Percentiles rank a stretch among this genome's conserved stretches.
These are phyloP conservation scores for Globisporangium iwayamae DNA, from an alignment of 352 stramenopile genomes.

Conservation along the genomic window DNA sequence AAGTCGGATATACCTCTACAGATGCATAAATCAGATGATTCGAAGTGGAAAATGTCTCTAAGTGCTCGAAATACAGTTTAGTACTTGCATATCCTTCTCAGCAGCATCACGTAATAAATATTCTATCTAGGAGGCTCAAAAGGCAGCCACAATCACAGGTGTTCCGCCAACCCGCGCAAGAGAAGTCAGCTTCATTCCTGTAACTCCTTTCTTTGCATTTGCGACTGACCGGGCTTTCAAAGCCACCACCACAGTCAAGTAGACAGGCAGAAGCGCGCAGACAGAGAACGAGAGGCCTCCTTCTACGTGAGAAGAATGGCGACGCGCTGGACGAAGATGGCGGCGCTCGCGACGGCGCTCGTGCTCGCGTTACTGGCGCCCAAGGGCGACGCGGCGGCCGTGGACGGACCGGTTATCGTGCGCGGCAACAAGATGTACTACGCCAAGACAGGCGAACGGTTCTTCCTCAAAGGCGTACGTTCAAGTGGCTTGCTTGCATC, in stretches of 20 bases:
- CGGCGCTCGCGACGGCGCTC: constrained; percentile 3
- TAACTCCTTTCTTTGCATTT: neutral
- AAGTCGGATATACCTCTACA: too few relatives aligned
- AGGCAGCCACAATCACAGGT: too few relatives aligned
- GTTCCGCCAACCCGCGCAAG: neutral
- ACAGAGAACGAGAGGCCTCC: constrained; percentile 1
- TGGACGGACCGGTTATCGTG: constrained; percentile 62
- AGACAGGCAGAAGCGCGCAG: neutral
- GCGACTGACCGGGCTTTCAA: neutral
- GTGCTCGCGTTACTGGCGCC: constrained; percentile 12
- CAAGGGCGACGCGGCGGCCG: constrained; percentile 17
- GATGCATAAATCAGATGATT: neutral
- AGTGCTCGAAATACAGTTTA: neutral
- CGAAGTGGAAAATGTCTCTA: neutral
- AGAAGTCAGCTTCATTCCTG: neutral
- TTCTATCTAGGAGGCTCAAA: neutral
- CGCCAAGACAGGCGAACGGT: constrained; percentile 70
- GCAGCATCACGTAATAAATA: neutral
- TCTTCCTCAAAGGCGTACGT: constrained; percentile 85
- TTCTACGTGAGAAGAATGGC: constrained; percentile 14
- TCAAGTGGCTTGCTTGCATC: neutral
- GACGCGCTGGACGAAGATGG: constrained; percentile 3
- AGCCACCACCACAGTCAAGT: neutral
- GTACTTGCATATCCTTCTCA: neutral
- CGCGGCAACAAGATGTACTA: constrained; percentile 89